phyloP scores from a whole-genome alignment of 441 rosid species.

The Dalechampia spathulata region DNA sequence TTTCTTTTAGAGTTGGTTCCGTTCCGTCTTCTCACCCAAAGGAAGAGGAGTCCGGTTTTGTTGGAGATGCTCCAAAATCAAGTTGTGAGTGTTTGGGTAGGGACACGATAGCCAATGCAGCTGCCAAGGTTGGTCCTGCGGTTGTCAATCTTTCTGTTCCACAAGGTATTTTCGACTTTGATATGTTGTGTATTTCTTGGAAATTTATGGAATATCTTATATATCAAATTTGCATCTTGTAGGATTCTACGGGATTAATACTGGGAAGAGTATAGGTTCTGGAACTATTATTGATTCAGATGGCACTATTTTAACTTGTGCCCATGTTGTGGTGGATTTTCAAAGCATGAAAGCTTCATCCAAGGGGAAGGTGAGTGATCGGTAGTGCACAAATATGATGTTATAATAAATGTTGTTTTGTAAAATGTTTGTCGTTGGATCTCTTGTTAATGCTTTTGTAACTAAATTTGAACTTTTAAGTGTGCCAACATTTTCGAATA shows the following conservation, averaged over 20 bases:
- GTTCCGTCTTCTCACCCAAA: constrained; percentile 23
- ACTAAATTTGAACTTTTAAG: not conserved
- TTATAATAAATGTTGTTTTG: not conserved
- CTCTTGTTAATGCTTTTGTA: not conserved
- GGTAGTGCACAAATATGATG: not conserved
- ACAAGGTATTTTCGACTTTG: constrained; percentile 31
- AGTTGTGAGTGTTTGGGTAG: constrained; percentile 54
- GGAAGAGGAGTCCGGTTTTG: constrained; percentile 24
- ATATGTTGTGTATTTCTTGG: not conserved
- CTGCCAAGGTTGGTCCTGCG: constrained; percentile 76
- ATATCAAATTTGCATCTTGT: not conserved
- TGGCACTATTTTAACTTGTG: constrained; percentile 80
- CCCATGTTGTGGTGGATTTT: constrained; percentile 68
- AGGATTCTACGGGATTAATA: constrained; percentile 46
- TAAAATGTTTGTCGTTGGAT: not conserved
- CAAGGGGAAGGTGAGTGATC: constrained; percentile 55
- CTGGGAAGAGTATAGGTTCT: constrained; percentile 60
- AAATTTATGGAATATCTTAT: not conserved
- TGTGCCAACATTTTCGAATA: not conserved
- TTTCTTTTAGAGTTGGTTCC: constrained; percentile 36
- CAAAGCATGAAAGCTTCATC: constrained; percentile 38
- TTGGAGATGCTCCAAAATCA: constrained; percentile 39
- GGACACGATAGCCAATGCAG: constrained; percentile 75
- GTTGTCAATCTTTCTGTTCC: constrained; percentile 80
- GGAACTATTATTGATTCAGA: constrained; percentile 78